These are phyloP conservation scores for Neurospora sp. DNA, from an alignment of 495 filamentous ascomycete genomes.

Conservation along the genomic window DNA sequence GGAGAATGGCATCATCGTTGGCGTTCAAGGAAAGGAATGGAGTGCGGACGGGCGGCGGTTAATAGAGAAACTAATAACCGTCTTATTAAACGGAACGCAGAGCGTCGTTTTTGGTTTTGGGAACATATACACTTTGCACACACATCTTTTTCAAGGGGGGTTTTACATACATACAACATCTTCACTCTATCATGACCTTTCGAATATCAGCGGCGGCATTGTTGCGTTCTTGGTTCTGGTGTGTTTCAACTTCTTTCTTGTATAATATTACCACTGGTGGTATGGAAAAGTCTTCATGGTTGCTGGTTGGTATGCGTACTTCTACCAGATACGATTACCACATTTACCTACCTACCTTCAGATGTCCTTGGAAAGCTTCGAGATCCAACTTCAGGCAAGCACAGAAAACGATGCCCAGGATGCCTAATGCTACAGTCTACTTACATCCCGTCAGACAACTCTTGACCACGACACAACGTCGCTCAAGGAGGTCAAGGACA, in stretches of 20 bases:
- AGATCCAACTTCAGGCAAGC: background rate
- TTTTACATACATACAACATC: background rate
- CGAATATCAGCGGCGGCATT: background rate
- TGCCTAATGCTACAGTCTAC: background rate
- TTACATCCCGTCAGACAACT: background rate
- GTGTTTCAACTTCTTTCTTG: background rate
- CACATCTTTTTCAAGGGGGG: background rate
- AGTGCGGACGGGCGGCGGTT: background rate
- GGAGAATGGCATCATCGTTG: conserved; percentile 4
- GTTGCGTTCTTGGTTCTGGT: background rate
- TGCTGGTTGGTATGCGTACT: background rate
- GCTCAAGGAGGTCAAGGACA: background rate
- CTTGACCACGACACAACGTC: background rate
- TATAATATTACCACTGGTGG: background rate
- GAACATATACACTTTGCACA: background rate
- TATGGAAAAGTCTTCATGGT: background rate
- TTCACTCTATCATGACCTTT: background rate
- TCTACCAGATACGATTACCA: background rate
- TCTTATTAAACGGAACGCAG: background rate
- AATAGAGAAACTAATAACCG: background rate
- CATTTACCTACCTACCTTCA: background rate
- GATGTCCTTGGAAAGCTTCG: background rate
- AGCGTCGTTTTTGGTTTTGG: background rate
- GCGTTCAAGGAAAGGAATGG: conserved; percentile 8
- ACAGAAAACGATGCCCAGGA: background rate